phyloP scores from a whole-genome alignment of 331 rosid species.

The Ulmus americana region DNA sequence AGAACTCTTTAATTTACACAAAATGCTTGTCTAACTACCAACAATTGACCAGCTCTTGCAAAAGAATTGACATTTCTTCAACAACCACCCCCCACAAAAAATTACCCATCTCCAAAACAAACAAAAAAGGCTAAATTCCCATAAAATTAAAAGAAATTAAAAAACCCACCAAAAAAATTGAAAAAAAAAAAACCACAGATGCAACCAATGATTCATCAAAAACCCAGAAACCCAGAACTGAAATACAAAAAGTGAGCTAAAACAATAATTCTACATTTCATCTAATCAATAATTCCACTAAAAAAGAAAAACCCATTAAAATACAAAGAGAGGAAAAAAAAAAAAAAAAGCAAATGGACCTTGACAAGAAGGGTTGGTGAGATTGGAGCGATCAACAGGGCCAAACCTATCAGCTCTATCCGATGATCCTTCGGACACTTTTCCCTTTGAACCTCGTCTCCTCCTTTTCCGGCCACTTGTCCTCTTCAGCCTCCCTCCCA shows the following conservation, averaged over 20 bases:
- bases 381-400: conserved; percentile 46
- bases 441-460: conserved; percentile 35
- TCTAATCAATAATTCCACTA: conserved; percentile 2
- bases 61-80: background rate
- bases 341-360: conserved; percentile 32
- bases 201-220: background rate
- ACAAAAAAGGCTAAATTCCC: background rate
- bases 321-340: background rate
- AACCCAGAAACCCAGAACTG: conserved; percentile 18
- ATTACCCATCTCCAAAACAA: background rate
- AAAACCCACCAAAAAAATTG: conserved; percentile 12
- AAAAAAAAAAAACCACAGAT: conserved; percentile 1
- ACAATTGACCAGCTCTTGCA: background rate
- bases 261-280: conserved; percentile 2
- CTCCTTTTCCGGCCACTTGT: conserved; percentile 29
- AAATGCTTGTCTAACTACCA: background rate
- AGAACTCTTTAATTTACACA: background rate
- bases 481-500: conserved; percentile 49
- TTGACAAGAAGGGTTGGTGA: conserved; percentile 58
- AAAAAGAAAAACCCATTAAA: background rate
- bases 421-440: conserved; percentile 52
- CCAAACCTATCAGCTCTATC: conserved; percentile 34
- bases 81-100: background rate
- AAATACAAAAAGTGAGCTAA: conserved; percentile 1
- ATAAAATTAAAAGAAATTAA: conserved; percentile 6